Percentiles rank a stretch among this genome's conserved stretches.
Conservation (phyloP, 345 rosid genomes). For the Salix exigua region DNA sequence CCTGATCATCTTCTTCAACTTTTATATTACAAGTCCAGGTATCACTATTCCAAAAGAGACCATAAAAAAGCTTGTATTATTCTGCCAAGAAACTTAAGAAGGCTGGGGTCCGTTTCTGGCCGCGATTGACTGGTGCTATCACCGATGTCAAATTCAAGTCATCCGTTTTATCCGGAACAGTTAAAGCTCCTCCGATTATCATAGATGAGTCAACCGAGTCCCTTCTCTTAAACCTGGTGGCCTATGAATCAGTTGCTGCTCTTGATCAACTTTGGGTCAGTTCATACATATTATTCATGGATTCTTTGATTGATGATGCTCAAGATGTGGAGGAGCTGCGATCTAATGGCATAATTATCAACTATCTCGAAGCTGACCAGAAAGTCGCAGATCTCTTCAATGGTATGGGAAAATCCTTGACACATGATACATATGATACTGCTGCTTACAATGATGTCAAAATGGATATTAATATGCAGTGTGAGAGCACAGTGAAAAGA, state of each 20-base stretch:
- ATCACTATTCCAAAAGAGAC: too few relatives aligned
- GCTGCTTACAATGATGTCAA: neutral
- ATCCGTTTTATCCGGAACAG: neutral
- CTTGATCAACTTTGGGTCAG: conserved; percentile 2
- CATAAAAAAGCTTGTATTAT: neutral
- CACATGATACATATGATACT: conserved; percentile 1
- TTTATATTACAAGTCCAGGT: neutral
- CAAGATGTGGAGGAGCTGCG: conserved; percentile 20
- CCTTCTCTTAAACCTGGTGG: conserved; percentile 5
- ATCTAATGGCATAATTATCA: conserved; percentile 4
- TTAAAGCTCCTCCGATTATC: conserved; percentile 10
- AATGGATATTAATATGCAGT: neutral
- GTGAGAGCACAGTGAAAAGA: neutral
- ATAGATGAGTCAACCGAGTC: conserved; percentile 18
- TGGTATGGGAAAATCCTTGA: conserved; percentile 7
- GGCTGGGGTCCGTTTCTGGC: neutral
- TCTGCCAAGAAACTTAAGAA: neutral
- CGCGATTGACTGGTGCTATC: neutral
- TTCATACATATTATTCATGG: conserved; percentile 19
- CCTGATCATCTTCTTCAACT: neutral
- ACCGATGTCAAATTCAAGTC: neutral
- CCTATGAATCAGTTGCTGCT: conserved; percentile 14
- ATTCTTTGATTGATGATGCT: conserved; percentile 14
- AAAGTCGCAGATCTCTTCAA: conserved; percentile 16
- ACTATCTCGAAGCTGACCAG: conserved; percentile 13